Evolutionary conservation across 2,329 filamentous ascomycete genomes (phyloP), one percentile per base, ranked within the genome.

Genomic region (Zymoseptoria tritici): DNA sequence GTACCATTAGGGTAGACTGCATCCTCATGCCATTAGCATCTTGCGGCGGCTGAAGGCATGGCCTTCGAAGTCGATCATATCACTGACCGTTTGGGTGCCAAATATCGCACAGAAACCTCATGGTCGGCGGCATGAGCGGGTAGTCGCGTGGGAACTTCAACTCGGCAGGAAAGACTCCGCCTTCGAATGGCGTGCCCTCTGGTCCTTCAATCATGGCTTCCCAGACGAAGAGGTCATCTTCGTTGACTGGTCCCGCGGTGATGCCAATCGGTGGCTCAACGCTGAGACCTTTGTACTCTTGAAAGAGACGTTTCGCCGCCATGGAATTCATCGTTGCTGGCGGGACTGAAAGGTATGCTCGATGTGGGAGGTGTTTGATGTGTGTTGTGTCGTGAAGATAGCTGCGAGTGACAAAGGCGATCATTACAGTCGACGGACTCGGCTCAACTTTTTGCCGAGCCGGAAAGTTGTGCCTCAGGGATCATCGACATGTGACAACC

Each of bases 251-350:
- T 20, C 94, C 94, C 16, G 94, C 94, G 60, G 90, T 96, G 78
- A 99, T 97, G 74, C 94, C 94, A 63, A 97, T 93, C n/a, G 93
- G 93, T 0, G 93, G 91, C 77, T 95, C 94, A 72, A 91, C 93
- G 64, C 91, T 94, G 64, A 99, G 87, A 64, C 89, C 86, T 72
- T 90, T 90, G 81, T 99, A 99, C 81, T 99, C 94, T 78, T 93
- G 90, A 74, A 97, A 91, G 68, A 99, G 89, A 50, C 94, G 91
- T 68, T 86, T 86, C 49, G 83, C 81, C 52, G 84, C 84, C 29
- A 85, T 81, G 53, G 71, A 71, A 52, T 70, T 73, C 69, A 73
- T 74, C 19, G 22, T 56, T 16, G 11, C 16, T 13, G 36, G 36
- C 36, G 16, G 16, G 13, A n/a, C 13, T 46, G 13, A n/a, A 46